Percentiles rank a stretch among this genome's conserved stretches.
These are phyloP conservation scores for Drechslera avenae DNA, from an alignment of 2,329 filamentous ascomycete species.

Conservation along the genomic window DNA sequence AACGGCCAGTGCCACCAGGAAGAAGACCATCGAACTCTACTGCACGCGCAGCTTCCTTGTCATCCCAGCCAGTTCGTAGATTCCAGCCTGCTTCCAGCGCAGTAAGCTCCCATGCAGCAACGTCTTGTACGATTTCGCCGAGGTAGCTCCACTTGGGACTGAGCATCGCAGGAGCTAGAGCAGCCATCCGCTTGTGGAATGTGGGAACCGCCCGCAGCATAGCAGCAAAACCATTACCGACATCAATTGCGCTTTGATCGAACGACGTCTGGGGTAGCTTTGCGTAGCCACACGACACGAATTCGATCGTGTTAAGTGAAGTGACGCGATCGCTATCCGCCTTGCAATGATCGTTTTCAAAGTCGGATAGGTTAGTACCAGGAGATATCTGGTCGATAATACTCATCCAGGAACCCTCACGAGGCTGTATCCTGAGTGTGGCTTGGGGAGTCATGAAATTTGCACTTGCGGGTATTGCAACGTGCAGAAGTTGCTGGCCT, in stretches of 20 bases:
- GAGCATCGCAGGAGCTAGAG: conserved; percentile 47
- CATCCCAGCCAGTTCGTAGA: conserved; percentile 39
- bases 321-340: conserved; percentile 35
- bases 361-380: conserved; percentile 51
- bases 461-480: conserved; percentile 8
- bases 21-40: conserved; percentile 50
- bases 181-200: conserved; percentile 39
- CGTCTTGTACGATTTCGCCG: conserved; percentile 49
- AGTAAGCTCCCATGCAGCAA: conserved; percentile 40
- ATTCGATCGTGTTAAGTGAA: conserved; percentile 52
- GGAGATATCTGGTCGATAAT: conserved; percentile 59
- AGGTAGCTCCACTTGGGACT: conserved; percentile 43
- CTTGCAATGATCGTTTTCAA: conserved; percentile 46
- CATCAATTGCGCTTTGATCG: conserved; percentile 45
- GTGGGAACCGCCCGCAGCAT: conserved; percentile 18
- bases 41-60: conserved; percentile 42
- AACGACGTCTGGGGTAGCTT: conserved; percentile 44
- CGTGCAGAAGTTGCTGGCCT: conserved; percentile 6
- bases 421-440: conserved; percentile 44
- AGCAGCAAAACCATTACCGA: conserved; percentile 10
- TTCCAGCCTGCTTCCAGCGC: conserved; percentile 42
- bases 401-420: conserved; percentile 57
- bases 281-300: conserved; percentile 68
- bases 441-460: conserved; percentile 14
- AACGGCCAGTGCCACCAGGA: conserved; percentile 50